Evolutionary conservation across 768 basidiomycete species (phyloP), one percentile per base, ranked within the genome.

Genomic region (Boletus subcaerulescens): DNA sequence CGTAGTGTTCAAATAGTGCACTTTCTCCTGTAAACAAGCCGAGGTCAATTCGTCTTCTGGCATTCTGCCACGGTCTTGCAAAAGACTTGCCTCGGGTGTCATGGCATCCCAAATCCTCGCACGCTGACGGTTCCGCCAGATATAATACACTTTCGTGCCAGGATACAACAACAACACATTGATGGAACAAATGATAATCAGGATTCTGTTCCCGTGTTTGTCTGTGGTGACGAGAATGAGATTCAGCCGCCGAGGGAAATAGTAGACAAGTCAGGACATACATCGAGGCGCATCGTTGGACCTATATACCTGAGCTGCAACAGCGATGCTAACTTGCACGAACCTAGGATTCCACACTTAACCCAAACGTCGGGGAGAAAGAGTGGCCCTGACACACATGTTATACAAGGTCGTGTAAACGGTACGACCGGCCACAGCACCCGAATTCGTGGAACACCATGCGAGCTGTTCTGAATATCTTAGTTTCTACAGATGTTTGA

Each of bases 381-480:
- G 43, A 22, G 12, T 15, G 12, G 2, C 41, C 22, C 10, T 11
- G 45, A 46, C 54, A 13, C 14, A 74, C 81, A 83, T 83, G 62
- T 83, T 84, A 58, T 83, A 84, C 45, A 84, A 45, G 1, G 83
- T 83, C 0, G 80, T 82, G 49, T 81, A 82, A 46, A 84, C 81
- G 0, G 82, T 84, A 13, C 82, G 73, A 53, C 80, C 80, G 8
- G 82, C 81, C 12, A 85, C 83, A 3, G 76, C 80, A 31, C 82
- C 83, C 0, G 82, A 73, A 54, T 85, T 84, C 29, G 81, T 77
- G 14, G 82, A 84, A 59, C 80, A 81, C 83, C 81, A 84, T 20
- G 68, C 81, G 10, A 83, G 79, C 71, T 74, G 38, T 50, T 9
- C 48, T 15, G 7, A 17, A 32, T 38, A 22, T 9, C 0, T 44